These are phyloP conservation scores for Fusarium sp. DNA, from an alignment of 2,329 filamentous ascomycete genomes.

Conservation along the genomic window DNA sequence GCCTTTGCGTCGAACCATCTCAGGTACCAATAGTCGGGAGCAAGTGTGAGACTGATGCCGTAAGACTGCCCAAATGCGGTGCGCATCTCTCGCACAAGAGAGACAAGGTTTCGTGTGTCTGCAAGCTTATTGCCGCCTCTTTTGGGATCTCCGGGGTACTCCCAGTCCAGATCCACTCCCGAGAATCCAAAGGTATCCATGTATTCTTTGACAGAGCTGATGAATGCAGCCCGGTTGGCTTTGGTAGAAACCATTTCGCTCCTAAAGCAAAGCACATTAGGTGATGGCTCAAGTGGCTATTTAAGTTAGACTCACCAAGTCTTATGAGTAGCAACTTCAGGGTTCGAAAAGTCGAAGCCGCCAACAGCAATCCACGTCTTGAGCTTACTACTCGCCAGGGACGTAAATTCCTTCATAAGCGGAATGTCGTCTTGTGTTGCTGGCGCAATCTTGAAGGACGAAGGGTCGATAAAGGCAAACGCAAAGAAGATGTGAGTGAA, in stretches of 20 bases:
- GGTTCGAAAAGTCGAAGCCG: slow-evolving; percentile 58
- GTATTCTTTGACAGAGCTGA: slow-evolving; percentile 48
- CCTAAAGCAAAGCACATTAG: too few species aligned
- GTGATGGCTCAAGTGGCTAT: too few species aligned
- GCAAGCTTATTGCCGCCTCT: slow-evolving; percentile 52
- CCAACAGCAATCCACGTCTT: slow-evolving; percentile 58
- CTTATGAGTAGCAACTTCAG: slow-evolving; percentile 36
- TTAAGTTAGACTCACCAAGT: too few species aligned
- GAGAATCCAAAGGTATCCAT: slow-evolving; percentile 42
- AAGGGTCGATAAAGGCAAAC: slow-evolving; percentile 36
- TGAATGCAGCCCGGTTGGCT: slow-evolving; percentile 53
- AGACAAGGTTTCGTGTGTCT: slow-evolving; percentile 57
- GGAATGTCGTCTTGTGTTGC: slow-evolving; percentile 15
- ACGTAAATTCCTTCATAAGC: slow-evolving; percentile 21
- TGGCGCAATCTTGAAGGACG: neutral
- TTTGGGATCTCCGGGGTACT: slow-evolving; percentile 56
- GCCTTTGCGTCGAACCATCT: slow-evolving; percentile 53
- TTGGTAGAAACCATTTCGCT: slow-evolving; percentile 46
- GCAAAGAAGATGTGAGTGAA: slow-evolving; percentile 33
- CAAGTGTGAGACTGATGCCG: slow-evolving; percentile 57
- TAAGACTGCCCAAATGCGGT: slow-evolving; percentile 50
- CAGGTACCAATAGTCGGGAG: slow-evolving; percentile 57
- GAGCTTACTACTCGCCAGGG: slow-evolving; percentile 32
- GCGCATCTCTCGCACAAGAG: slow-evolving; percentile 53
- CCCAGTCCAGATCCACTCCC: slow-evolving; percentile 63